phyloP scores from a whole-genome alignment of 2,329 filamentous ascomycete species.

The Pestalotiopsis sp. region DNA sequence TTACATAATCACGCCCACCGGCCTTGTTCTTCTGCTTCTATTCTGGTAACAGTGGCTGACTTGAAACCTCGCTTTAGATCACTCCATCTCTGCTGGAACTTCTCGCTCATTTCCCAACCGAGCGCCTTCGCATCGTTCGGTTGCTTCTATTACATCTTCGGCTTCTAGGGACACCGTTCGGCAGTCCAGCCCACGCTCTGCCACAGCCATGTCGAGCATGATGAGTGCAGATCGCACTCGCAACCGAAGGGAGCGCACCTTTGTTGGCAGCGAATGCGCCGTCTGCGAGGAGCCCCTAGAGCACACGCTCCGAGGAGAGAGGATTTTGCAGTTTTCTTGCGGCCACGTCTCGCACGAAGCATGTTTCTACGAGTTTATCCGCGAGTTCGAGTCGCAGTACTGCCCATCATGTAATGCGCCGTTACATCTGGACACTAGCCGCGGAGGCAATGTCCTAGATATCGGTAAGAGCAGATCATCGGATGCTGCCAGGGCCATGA shows the following conservation, averaged over 20 bases:
- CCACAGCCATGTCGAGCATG: slow-evolving; percentile 59
- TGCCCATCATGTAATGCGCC: slow-evolving; percentile 94
- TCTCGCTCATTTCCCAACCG: slow-evolving; percentile 31
- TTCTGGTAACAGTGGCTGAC: slow-evolving; percentile 26
- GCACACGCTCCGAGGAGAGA: slow-evolving; percentile 90
- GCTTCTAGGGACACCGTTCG: slow-evolving; percentile 38
- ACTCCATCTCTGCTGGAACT: slow-evolving; percentile 39
- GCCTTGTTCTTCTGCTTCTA: slow-evolving; percentile 15
- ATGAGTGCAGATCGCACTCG: slow-evolving; percentile 78
- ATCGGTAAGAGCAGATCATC: slow-evolving; percentile 62
- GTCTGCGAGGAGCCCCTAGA: slow-evolving; percentile 97
- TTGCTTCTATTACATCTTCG: slow-evolving; percentile 37
- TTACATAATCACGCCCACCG: not conserved
- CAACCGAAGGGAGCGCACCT: slow-evolving; percentile 86
- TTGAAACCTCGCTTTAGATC: slow-evolving; percentile 31
- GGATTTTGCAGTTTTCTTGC: slow-evolving; percentile 94
- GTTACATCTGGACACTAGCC: slow-evolving; percentile 86
- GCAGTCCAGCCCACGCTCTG: slow-evolving; percentile 27
- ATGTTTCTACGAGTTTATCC: slow-evolving; percentile 98
- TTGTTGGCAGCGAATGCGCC: slow-evolving; percentile 91
- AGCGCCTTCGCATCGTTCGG: slow-evolving; percentile 42
- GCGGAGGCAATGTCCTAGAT: slow-evolving; percentile 89
- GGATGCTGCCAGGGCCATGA: slow-evolving; percentile 4
- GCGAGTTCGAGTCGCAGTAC: slow-evolving; percentile 89
- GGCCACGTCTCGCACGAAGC: slow-evolving; percentile 97